These are phyloP conservation scores for Xylaria acuta DNA, from an alignment of 495 filamentous ascomycete species.

Conservation along the genomic window DNA sequence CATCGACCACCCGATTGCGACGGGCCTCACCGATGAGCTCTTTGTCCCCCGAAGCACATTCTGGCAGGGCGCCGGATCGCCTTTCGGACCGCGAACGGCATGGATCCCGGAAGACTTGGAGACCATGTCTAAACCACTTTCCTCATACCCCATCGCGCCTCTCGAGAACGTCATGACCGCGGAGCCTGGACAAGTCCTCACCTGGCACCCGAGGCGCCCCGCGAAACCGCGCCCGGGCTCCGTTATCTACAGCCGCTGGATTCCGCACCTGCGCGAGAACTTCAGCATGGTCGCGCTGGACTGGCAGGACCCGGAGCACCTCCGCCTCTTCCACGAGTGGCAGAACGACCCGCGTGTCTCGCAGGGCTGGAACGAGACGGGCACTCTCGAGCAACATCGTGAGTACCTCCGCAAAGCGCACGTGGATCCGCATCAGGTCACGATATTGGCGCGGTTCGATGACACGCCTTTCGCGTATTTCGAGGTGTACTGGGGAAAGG, in stretches of 20 bases:
- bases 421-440: constrained; percentile 67
- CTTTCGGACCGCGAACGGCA: constrained; percentile 65
- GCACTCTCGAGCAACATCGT: constrained; percentile 66
- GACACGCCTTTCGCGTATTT: constrained; percentile 69
- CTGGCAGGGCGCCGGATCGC: constrained; percentile 73
- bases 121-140: constrained; percentile 48
- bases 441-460: constrained; percentile 67
- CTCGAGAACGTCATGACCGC: constrained; percentile 62
- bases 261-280: constrained; percentile 68
- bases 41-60: constrained; percentile 60
- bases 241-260: constrained; percentile 70
- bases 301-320: constrained; percentile 57
- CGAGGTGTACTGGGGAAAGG: constrained; percentile 76
- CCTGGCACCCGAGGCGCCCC: constrained; percentile 65
- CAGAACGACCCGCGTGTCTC: constrained; percentile 75
- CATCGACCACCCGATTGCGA: constrained; percentile 52
- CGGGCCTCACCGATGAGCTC: constrained; percentile 41
- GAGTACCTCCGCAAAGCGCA: constrained; percentile 66
- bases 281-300: constrained; percentile 71
- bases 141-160: constrained; percentile 61
- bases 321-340: constrained; percentile 69
- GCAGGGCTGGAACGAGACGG: constrained; percentile 72
- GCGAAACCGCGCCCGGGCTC: constrained; percentile 67
- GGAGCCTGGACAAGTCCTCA: constrained; percentile 33
- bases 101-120: constrained; percentile 56